A percentile compares a stretch with the other conserved stretches of the same genome.
Conservation (phyloP, 2,329 filamentous ascomycete species). For the Colletotrichum acutatum region DNA sequence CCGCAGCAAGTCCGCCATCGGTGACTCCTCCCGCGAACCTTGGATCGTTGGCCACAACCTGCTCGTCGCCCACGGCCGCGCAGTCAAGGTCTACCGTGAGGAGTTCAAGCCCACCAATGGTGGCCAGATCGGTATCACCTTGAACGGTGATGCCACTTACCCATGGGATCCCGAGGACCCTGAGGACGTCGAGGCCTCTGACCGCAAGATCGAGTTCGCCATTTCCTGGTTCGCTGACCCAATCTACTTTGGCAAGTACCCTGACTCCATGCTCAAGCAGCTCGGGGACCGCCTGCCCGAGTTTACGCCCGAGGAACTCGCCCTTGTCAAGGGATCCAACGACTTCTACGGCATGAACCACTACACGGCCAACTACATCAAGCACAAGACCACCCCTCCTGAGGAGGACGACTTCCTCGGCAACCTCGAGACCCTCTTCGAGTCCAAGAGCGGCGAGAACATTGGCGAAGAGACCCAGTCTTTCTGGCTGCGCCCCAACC, state of each 20-base stretch:
- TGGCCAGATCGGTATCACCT: conserved; percentile 86
- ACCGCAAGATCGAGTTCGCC: conserved; percentile 87
- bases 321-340: conserved; percentile 85
- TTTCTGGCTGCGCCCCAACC: conserved; percentile 81
- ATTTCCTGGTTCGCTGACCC: conserved; percentile 92
- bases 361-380: conserved; percentile 90
- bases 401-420: conserved; percentile 76
- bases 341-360: conserved; percentile 97
- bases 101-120: conserved; percentile 80
- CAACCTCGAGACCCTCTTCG: conserved; percentile 78
- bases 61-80: conserved; percentile 81
- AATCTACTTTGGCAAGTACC: conserved; percentile 86
- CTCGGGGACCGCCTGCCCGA: conserved; percentile 80
- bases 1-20: conserved; percentile 74
- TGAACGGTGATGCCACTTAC: conserved; percentile 86
- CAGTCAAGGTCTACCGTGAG: conserved; percentile 84
- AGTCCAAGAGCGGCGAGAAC: conserved; percentile 76
- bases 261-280: conserved; percentile 84
- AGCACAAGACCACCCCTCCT: conserved; percentile 72
- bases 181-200: conserved; percentile 77
- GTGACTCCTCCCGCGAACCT: conserved; percentile 80
- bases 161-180: conserved; percentile 85
- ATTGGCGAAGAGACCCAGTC: conserved; percentile 88
- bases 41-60: conserved; percentile 87
- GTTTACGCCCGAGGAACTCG: conserved; percentile 78